Evolutionary conservation across 2,329 filamentous ascomycete genomes (phyloP).

Genomic region (Botryotinia narcissicola): DNA sequence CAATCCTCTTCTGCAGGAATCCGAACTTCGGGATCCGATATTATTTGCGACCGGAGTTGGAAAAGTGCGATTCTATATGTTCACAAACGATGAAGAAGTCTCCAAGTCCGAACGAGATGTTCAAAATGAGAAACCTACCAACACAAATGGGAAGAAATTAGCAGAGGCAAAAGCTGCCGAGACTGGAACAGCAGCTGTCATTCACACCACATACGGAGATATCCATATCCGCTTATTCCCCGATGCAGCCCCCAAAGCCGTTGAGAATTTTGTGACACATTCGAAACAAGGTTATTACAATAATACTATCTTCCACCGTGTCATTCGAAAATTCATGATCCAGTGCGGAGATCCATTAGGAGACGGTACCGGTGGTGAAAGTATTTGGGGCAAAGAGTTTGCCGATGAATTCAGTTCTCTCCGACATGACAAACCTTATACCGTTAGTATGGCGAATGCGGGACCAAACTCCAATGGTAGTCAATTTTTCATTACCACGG

Average conservation of each 20-base stretch:
- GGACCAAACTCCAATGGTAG: slow-evolving; percentile 93
- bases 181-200: slow-evolving; percentile 73
- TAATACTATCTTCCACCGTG: slow-evolving; percentile 93
- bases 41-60: slow-evolving; percentile 78
- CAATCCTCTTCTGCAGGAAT: slow-evolving; percentile 90
- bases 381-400: slow-evolving; percentile 90
- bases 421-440: slow-evolving; percentile 94
- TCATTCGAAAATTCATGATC: slow-evolving; percentile 99
- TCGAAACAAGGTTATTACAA: slow-evolving; percentile 92
- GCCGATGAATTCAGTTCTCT: slow-evolving; percentile 90
- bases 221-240: slow-evolving; percentile 93
- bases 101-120: slow-evolving; percentile 84
- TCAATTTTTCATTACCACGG: slow-evolving; percentile 98
- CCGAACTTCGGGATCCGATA: slow-evolving; percentile 87
- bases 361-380: slow-evolving; percentile 86
- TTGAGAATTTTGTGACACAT: slow-evolving; percentile 97
- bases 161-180: slow-evolving; percentile 62
- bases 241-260: slow-evolving; percentile 85
- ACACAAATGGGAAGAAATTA: slow-evolving; percentile 55
- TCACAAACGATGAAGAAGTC: slow-evolving; percentile 83
- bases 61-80: slow-evolving; percentile 96
- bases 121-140: slow-evolving; percentile 87
- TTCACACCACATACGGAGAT: slow-evolving; percentile 93
- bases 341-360: slow-evolving; percentile 81
- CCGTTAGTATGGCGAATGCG: slow-evolving; percentile 95